Evolutionary conservation across 2,329 filamentous ascomycete genomes (phyloP).

Genomic region (Xylariaceae sp.): DNA sequence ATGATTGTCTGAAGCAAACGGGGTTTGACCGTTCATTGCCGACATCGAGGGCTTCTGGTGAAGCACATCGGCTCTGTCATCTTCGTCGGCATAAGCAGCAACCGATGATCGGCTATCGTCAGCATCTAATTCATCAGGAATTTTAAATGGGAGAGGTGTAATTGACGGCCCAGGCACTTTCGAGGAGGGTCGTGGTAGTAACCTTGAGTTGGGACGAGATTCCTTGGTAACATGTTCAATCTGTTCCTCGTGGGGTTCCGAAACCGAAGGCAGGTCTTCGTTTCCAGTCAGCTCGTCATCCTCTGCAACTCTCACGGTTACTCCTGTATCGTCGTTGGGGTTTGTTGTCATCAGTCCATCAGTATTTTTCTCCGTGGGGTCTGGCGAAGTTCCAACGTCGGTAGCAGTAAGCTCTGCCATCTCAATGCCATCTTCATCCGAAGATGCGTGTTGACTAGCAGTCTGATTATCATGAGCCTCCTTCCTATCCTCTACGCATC

Average conservation of each 20-base stretch:
- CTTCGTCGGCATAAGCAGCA: slow-evolving; percentile 61
- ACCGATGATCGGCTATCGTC: slow-evolving; percentile 55
- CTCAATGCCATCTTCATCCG: slow-evolving; percentile 46
- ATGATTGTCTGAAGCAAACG: slow-evolving; percentile 41
- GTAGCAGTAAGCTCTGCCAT: slow-evolving; percentile 44
- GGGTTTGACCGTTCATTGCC: slow-evolving; percentile 43
- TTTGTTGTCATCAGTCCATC: slow-evolving; percentile 39
- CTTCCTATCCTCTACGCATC: slow-evolving; percentile 42
- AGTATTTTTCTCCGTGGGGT: slow-evolving; percentile 9
- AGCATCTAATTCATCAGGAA: slow-evolving; percentile 38
- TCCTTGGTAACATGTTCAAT: slow-evolving; percentile 31
- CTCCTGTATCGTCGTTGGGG: slow-evolving; percentile 38
- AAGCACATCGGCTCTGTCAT: slow-evolving; percentile 33
- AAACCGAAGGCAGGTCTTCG: slow-evolving; percentile 13
- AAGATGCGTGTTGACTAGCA: slow-evolving; percentile 31
- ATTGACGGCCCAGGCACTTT: slow-evolving; percentile 47
- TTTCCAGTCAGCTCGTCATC: slow-evolving; percentile 40
- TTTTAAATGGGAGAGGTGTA: slow-evolving; percentile 59
- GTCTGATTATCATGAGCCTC: slow-evolving; percentile 30
- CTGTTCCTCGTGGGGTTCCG: slow-evolving; percentile 32
- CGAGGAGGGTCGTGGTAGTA: slow-evolving; percentile 29
- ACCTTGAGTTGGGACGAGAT: slow-evolving; percentile 26
- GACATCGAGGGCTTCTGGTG: slow-evolving; percentile 33
- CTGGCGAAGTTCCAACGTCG: slow-evolving; percentile 20
- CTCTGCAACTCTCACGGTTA: slow-evolving; percentile 49